Evolutionary conservation across 2,329 filamentous ascomycete species (phyloP).

Genomic region (Fusarium tuaranense): DNA sequence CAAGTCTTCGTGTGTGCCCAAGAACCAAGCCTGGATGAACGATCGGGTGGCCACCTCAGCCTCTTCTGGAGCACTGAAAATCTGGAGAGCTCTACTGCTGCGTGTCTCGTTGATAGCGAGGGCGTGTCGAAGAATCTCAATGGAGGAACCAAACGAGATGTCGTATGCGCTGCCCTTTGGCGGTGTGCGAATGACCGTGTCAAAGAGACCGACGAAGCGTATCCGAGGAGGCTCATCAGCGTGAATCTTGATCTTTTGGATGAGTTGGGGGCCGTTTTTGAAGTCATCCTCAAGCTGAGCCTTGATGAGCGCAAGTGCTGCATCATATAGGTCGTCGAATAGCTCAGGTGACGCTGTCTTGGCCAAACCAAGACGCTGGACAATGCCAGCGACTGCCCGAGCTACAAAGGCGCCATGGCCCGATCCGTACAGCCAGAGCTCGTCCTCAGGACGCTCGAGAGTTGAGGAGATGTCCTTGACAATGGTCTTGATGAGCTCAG

Average conservation of each 20-base stretch:
- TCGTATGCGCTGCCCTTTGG: conserved; percentile 24
- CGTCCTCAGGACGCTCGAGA: conserved; percentile 34
- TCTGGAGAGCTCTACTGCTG: conserved; percentile 15
- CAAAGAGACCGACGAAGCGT: conserved; percentile 41
- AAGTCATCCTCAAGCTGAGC: conserved; percentile 39
- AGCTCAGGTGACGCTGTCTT: background rate
- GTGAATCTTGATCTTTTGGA: conserved; percentile 25
- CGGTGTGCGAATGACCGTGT: conserved; percentile 21
- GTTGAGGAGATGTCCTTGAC: conserved; percentile 30
- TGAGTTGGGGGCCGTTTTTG: conserved; percentile 21
- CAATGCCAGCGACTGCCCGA: conserved; percentile 38
- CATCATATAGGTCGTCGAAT: conserved; percentile 38
- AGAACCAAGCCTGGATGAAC: conserved; percentile 40
- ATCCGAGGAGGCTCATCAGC: conserved; percentile 27
- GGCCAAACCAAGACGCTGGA: conserved; percentile 35
- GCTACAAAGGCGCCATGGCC: conserved; percentile 39
- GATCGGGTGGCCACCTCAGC: conserved; percentile 24
- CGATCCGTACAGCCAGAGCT: conserved; percentile 42
- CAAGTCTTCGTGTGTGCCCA: conserved; percentile 40
- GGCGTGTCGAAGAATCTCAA: conserved; percentile 38
- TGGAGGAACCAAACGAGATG: conserved; percentile 30
- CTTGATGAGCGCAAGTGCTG: conserved; percentile 33
- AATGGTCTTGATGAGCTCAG: conserved; percentile 34
- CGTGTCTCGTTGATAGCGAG: conserved; percentile 39
- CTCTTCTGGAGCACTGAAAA: conserved; percentile 12